Evolutionary conservation across 2,329 filamentous ascomycete genomes (phyloP).

Genomic region (Trichoderma lentiforme): DNA sequence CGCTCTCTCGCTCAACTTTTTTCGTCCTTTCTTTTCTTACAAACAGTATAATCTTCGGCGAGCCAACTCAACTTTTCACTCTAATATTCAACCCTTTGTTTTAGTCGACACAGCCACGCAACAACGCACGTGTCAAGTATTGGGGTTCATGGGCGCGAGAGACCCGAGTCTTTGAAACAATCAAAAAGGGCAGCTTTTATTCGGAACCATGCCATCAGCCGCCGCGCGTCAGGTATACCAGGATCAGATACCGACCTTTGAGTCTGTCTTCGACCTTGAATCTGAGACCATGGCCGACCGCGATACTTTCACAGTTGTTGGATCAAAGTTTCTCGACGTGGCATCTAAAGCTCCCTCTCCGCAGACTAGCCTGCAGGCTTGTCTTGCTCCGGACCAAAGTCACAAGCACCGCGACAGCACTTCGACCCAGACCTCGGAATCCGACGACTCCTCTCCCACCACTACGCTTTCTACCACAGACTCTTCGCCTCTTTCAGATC

Average conservation of each 20-base stretch:
- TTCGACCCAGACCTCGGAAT: constrained; percentile 76
- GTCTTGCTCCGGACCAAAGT: constrained; percentile 45
- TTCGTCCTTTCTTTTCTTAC: constrained; percentile 21
- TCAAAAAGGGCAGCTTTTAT: neutral
- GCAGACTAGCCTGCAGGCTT: constrained; percentile 37
- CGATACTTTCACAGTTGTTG: constrained; percentile 52
- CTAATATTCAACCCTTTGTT: neutral
- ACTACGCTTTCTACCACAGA: constrained; percentile 91
- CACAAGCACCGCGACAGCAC: constrained; percentile 74
- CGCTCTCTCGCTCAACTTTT: constrained; percentile 10
- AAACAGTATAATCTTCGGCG: neutral
- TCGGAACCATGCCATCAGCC: constrained; percentile 57
- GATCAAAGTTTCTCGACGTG: constrained; percentile 51
- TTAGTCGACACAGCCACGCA: neutral
- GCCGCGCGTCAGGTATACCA: constrained; percentile 60
- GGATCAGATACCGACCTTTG: constrained; percentile 71
- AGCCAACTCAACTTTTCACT: neutral
- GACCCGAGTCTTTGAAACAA: neutral
- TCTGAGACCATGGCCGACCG: constrained; percentile 52
- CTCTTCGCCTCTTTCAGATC: constrained; percentile 83
- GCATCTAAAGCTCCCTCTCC: constrained; percentile 39
- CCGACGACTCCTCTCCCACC: constrained; percentile 90
- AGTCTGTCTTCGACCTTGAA: constrained; percentile 70
- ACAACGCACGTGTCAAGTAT: neutral
- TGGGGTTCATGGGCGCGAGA: neutral